Percentiles rank a stretch among this genome's conserved stretches.
These are phyloP conservation scores for Mortierella claussenii DNA, from an alignment of 192 early-diverging fungal genomes.

Conservation along the genomic window DNA sequence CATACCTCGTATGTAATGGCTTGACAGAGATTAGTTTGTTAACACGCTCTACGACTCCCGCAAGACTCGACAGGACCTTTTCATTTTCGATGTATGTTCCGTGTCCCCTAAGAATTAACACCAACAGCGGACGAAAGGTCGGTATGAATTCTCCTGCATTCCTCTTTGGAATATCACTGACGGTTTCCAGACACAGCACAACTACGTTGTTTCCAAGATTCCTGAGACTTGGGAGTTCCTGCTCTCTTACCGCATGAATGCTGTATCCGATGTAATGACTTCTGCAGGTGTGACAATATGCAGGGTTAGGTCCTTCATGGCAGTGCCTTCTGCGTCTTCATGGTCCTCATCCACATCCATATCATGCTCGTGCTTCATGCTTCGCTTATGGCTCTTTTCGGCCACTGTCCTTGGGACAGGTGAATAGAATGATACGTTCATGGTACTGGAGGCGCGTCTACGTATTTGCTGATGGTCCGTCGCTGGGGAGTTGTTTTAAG, in stretches of 20 bases:
- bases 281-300: constrained; percentile 84
- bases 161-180: too few relatives aligned
- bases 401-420: constrained; percentile 16
- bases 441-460: too few relatives aligned
- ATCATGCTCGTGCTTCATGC: constrained; percentile 20
- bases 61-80: constrained; percentile 83
- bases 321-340: not conserved
- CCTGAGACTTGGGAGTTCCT: too few relatives aligned
- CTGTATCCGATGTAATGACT: constrained; percentile 74
- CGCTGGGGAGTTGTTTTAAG: not conserved
- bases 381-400: constrained; percentile 5
- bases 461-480: not conserved
- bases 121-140: too few relatives aligned
- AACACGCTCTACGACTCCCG: constrained; percentile 92
- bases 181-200: too few relatives aligned
- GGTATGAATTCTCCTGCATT: too few relatives aligned
- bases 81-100: constrained; percentile 85
- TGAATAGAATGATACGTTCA: constrained; percentile 39
- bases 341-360: constrained; percentile 56
- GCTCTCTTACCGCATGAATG: constrained; percentile 73
- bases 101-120: constrained; percentile 70
- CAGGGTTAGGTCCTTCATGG: constrained; percentile 11
- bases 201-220: too few relatives aligned
- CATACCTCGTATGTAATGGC: constrained; percentile 82
- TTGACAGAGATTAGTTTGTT: constrained; percentile 96